A percentile compares a stretch with the other conserved stretches of the same genome.
phyloP scores from a whole-genome alignment of 352 stramenopile genomes.

The Pythium volutum region DNA sequence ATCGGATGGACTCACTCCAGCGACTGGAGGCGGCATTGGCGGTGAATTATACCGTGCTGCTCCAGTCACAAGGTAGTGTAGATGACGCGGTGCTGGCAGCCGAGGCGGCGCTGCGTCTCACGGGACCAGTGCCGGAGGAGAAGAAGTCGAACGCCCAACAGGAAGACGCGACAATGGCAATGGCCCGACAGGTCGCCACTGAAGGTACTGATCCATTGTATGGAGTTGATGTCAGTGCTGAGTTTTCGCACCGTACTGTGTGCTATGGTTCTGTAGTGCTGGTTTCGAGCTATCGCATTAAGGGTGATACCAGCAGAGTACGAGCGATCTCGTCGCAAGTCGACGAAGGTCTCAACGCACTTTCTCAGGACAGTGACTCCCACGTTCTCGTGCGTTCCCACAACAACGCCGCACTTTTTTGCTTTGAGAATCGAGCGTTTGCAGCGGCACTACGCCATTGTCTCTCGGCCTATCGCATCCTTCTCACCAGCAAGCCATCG shows the following conservation, averaged over 20 bases:
- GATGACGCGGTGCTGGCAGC: slow-evolving; percentile 35
- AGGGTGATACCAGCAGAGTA: not conserved
- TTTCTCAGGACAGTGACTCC: not conserved
- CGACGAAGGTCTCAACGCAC: not conserved
- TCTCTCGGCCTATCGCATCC: slow-evolving; percentile 30
- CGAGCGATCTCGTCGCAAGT: not conserved
- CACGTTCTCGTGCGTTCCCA: slow-evolving; percentile 32
- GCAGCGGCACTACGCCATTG: slow-evolving; percentile 33
- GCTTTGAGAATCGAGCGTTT: slow-evolving; percentile 30
- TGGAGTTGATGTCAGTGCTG: not conserved
- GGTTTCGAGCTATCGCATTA: not conserved
- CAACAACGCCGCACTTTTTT: slow-evolving; percentile 40
- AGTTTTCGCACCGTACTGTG: not conserved
- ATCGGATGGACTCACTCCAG: not conserved
- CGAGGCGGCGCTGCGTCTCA: slow-evolving; percentile 24
- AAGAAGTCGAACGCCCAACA: slow-evolving; percentile 14
- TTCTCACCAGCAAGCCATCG: not conserved
- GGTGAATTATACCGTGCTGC: slow-evolving; percentile 45
- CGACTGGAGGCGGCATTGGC: slow-evolving; percentile 31
- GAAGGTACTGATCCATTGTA: slow-evolving; percentile 1
- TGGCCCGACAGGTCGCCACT: slow-evolving; percentile 4
- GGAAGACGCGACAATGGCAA: not conserved
- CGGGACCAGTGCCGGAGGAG: not conserved
- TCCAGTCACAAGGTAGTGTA: slow-evolving; percentile 33
- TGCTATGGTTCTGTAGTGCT: slow-evolving; percentile 6